Percentiles rank a stretch among this genome's conserved stretches.
These are phyloP conservation scores for Aureobasidium sp. DNA, from an alignment of 2,329 filamentous ascomycete genomes.

Conservation along the genomic window DNA sequence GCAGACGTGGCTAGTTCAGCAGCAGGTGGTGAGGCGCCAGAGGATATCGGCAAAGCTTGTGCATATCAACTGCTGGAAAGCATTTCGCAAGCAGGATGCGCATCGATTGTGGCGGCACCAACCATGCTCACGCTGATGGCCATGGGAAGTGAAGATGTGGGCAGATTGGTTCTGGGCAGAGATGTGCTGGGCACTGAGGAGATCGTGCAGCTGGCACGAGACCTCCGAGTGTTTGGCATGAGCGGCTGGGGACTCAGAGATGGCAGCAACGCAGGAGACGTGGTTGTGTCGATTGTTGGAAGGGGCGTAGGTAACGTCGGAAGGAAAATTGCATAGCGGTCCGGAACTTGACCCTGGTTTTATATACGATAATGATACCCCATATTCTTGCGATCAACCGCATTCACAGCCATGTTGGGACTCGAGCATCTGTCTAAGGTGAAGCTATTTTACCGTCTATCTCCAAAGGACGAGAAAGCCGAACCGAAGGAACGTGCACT, in stretches of 20 bases:
- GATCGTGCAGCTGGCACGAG: slow-evolving; percentile 69
- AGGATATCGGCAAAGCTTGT: slow-evolving; percentile 82
- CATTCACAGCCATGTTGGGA: not conserved
- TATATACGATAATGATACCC: slow-evolving; percentile 16
- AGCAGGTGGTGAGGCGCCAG: slow-evolving; percentile 71
- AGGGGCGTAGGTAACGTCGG: slow-evolving; percentile 91
- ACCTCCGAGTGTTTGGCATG: slow-evolving; percentile 80
- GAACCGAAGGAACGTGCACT: not conserved
- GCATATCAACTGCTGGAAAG: slow-evolving; percentile 83
- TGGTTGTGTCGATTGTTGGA: slow-evolving; percentile 86
- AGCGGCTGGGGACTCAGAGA: slow-evolving; percentile 86
- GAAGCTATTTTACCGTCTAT: not conserved
- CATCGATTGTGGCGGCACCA: slow-evolving; percentile 59
- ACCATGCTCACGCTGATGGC: slow-evolving; percentile 86
- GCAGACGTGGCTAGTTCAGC: slow-evolving; percentile 71
- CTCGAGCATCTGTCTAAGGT: not conserved
- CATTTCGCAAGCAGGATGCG: slow-evolving; percentile 74
- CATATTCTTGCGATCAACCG: not conserved
- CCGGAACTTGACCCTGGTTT: not conserved
- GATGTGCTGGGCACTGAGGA: slow-evolving; percentile 77
- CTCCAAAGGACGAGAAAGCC: not conserved
- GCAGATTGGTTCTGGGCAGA: slow-evolving; percentile 69
- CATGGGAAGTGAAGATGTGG: slow-evolving; percentile 96
- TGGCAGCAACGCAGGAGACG: slow-evolving; percentile 51
- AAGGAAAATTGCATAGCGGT: slow-evolving; percentile 61